Conservation (phyloP, 768 basidiomycete genomes). For the Tulasnella sp. region DNA sequence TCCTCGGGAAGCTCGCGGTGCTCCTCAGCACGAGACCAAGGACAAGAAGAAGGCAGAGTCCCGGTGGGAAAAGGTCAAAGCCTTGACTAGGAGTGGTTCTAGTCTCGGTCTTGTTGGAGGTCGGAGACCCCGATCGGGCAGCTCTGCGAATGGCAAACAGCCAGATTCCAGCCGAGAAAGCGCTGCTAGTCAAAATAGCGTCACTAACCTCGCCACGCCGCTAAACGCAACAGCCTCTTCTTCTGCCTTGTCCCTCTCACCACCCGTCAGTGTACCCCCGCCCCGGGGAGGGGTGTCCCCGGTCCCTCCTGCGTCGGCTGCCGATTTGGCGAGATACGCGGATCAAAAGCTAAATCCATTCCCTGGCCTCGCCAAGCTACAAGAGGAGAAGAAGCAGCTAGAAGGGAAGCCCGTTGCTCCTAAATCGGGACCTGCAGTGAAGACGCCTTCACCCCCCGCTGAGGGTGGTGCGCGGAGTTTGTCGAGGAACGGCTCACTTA, state of each 20-base stretch:
- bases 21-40: constrained; percentile 44
- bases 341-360: constrained; percentile 84
- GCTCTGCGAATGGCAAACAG: constrained; percentile 58
- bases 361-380: constrained; percentile 76
- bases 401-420: constrained; percentile 8
- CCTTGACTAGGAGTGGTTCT: constrained; percentile 60
- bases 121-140: constrained; percentile 74
- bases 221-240: constrained; percentile 58
- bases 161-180: constrained; percentile 60
- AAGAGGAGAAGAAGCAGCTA: constrained; percentile 30
- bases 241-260: constrained; percentile 56
- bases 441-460: constrained; percentile 30
- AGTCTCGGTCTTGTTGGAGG: constrained; percentile 34
- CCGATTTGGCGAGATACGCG: constrained; percentile 69
- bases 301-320: constrained; percentile 68
- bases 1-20: constrained; percentile 39
- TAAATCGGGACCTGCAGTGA: constrained; percentile 28
- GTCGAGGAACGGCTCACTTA: constrained; percentile 3
- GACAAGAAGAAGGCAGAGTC: constrained; percentile 50
- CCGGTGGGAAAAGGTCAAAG: constrained; percentile 71
- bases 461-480: not conserved
- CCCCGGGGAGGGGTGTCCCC: constrained; percentile 62
- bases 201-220: constrained; percentile 41
- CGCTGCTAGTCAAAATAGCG: constrained; percentile 62
- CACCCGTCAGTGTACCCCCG: constrained; percentile 44